Evolutionary conservation across 495 filamentous ascomycete genomes (phyloP), one percentile per base, ranked within the genome.

Genomic region (Annulohypoxylon maeteangense): DNA sequence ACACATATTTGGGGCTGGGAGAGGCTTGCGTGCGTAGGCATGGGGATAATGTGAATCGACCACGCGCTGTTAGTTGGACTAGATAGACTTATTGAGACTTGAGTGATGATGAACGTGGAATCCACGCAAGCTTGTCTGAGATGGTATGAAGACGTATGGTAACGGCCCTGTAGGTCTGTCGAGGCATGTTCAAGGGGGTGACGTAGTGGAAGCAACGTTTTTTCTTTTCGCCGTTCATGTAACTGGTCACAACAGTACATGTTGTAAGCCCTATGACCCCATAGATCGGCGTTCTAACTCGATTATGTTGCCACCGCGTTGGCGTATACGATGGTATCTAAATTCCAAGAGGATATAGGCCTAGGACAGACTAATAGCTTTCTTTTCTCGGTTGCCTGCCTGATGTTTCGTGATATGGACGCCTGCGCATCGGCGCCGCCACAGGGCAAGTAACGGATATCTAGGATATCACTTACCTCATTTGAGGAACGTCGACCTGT

Each of bases 141-240:
- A 25, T 5, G 45, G 6, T 8, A 11, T 29, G 23, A 27, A 27
- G 11, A 16, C 36, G 23, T 34, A 25, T 55, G 32, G 34, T 18
- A 45, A 16, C 5, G 18, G n/a, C 45, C 27, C 10, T 12, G 47
- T 20, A 11, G 14, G n/a, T 29, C 20, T 27, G 47, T 34, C 5
- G 20, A 27, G 29, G 27, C 51, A 45, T 44, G 51, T 51, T 2
- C 10, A 51, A 44, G 36, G 18, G 40, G 23, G 32, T 58, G 59
- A 69, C 22, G 42, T 62, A 63, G 34, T 44, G 32, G 22, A 69
- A 45, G 48, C 8, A 42, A 45, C 45, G 45, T 22, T 40, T 23
- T 45, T 54, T 51, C 7, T 1, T 18, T 16, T 18, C 40, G 40
- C 16, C 7, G 45, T 20, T 48, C 1, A 50, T 23, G 45, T 50